phyloP scores from a whole-genome alignment of 2,329 filamentous ascomycete species.

The Colletotrichum karsti region DNA sequence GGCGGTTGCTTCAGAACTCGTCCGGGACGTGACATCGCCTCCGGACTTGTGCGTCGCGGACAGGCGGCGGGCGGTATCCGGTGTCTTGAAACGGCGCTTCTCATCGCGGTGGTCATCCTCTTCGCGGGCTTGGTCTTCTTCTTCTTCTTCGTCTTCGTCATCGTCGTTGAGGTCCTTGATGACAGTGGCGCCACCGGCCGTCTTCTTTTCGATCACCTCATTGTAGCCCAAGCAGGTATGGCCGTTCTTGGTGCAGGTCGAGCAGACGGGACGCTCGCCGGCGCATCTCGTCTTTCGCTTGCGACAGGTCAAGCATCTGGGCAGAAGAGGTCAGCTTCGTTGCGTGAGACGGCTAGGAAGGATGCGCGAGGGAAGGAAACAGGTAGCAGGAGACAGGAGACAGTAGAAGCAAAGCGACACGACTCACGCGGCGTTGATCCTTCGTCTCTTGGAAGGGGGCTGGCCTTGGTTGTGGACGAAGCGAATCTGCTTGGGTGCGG shows the following conservation, averaged over 20 bases:
- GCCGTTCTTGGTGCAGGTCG: conserved; percentile 76
- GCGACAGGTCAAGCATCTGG: conserved; percentile 75
- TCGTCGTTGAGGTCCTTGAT: conserved; percentile 32
- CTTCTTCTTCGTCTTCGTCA: conserved; percentile 37
- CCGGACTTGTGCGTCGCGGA: background rate
- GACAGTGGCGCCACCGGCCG: conserved; percentile 16
- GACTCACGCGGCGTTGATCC: conserved; percentile 81
- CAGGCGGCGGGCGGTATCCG: conserved; percentile 13
- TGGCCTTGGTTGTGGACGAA: conserved; percentile 87
- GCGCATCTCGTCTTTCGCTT: conserved; percentile 81
- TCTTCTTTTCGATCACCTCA: conserved; percentile 58
- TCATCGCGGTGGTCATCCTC: conserved; percentile 46
- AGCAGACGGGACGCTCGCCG: conserved; percentile 76
- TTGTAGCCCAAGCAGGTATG: conserved; percentile 75
- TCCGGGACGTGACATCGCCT: background rate
- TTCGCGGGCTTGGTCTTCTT: conserved; percentile 46
- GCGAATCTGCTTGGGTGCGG: conserved; percentile 70
- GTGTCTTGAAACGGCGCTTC: conserved; percentile 38
- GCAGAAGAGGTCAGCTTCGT: background rate
- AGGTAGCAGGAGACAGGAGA: background rate
- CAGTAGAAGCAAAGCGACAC: background rate
- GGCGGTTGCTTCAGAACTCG: background rate
- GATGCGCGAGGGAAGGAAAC: background rate
- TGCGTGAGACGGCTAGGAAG: background rate
- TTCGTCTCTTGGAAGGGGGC: conserved; percentile 79